phyloP scores from a whole-genome alignment of 805 yeast genomes.

The Trichomonascus vanleenenianus region DNA sequence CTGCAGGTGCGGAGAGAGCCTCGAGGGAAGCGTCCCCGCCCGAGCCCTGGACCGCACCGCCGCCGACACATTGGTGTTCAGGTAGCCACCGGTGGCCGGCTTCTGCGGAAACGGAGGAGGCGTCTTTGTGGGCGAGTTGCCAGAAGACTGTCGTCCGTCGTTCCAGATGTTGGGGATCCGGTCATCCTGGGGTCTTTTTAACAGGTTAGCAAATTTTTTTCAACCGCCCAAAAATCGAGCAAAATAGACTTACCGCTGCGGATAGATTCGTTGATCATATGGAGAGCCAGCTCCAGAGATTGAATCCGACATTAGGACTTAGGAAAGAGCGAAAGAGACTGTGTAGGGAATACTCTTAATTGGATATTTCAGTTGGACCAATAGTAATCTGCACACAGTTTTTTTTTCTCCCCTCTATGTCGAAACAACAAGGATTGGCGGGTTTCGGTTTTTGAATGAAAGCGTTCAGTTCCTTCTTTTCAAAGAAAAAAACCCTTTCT shows the following conservation, averaged over 20 bases:
- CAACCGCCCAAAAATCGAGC: too few relatives aligned
- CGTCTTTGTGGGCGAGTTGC: neutral
- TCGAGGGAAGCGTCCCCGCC: constrained; percentile 73
- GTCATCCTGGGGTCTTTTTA: neutral
- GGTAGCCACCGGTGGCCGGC: neutral
- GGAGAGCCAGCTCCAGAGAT: constrained; percentile 21
- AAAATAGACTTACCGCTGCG: neutral
- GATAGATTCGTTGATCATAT: constrained; percentile 14
- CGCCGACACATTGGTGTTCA: constrained; percentile 18
- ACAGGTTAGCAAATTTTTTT: neutral
- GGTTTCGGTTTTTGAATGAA: too few relatives aligned
- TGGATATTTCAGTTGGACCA: too few relatives aligned
- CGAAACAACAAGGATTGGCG: too few relatives aligned
- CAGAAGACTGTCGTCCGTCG: neutral
- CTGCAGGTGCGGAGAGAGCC: constrained; percentile 31
- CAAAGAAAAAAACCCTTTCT: too few relatives aligned
- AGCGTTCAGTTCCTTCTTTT: too few relatives aligned
- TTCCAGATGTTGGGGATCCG: constrained; percentile 1
- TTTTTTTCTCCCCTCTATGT: too few relatives aligned
- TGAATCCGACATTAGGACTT: constrained; percentile 13
- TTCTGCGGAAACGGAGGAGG: constrained; percentile 5
- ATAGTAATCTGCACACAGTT: too few relatives aligned
- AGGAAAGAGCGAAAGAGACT: neutral
- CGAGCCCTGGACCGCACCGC: constrained; percentile 50
- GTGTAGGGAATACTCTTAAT: too few relatives aligned